phyloP scores from a whole-genome alignment of 2,329 filamentous ascomycete genomes.

The Fusarium agapanthi region DNA sequence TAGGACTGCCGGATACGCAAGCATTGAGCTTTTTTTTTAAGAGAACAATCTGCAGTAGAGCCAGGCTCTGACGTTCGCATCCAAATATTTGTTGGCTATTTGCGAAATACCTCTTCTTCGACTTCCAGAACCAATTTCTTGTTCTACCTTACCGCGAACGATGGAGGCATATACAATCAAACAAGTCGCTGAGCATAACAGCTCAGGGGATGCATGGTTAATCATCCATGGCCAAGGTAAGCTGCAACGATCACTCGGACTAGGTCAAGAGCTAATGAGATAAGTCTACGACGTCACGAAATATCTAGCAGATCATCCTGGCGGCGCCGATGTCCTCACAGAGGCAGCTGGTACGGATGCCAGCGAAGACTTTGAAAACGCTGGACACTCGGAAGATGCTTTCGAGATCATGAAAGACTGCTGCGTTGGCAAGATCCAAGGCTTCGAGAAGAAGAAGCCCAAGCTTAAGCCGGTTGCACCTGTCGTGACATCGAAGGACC shows the following conservation, averaged over 20 bases:
- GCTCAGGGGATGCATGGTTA: not conserved
- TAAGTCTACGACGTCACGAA: conserved; percentile 66
- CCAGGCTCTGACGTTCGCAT: not conserved
- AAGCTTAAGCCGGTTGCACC: conserved; percentile 20
- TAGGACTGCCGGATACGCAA: too few relatives aligned
- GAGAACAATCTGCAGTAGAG: not conserved
- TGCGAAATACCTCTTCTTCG: too few relatives aligned
- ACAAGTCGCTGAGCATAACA: conserved; percentile 10
- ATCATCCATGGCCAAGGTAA: not conserved
- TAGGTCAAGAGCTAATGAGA: accelerated
- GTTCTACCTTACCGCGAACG: accelerated
- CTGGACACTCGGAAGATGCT: conserved; percentile 77
- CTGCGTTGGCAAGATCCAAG: conserved; percentile 50
- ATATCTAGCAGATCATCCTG: conserved; percentile 69
- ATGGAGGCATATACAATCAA: conserved; percentile 3
- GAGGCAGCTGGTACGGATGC: conserved; percentile 82
- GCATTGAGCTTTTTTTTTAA: not conserved
- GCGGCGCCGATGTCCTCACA: conserved; percentile 79
- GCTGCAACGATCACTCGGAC: accelerated
- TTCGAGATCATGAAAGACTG: conserved; percentile 53
- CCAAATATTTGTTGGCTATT: not conserved
- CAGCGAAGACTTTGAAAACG: conserved; percentile 82
- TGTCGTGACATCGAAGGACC: accelerated
- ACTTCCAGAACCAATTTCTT: too few relatives aligned
- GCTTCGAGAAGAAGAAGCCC: conserved; percentile 27